Evolutionary conservation across 73 alveolate species (phyloP).

Genomic region (Durusdinium trenchii): DNA sequence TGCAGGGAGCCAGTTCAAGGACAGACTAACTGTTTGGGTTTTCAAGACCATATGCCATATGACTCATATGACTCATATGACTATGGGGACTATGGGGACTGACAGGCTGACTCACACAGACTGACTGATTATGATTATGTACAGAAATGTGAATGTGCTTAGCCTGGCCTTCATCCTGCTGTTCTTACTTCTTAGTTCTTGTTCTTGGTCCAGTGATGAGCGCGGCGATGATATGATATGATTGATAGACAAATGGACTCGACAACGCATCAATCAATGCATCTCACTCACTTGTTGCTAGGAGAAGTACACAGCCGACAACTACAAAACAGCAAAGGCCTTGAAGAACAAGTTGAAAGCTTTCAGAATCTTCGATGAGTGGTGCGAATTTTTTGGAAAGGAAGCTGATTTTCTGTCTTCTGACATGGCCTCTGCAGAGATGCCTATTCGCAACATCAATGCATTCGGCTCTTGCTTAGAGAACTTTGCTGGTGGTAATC

Average conservation of each 20-base stretch:
- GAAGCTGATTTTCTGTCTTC: slow-evolving; percentile 3
- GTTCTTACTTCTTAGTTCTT: too few species aligned
- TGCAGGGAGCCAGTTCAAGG: neutral
- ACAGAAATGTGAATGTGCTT: too few species aligned
- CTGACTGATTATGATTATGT: too few species aligned
- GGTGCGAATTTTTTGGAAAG: neutral
- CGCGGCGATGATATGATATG: too few species aligned
- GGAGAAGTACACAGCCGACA: slow-evolving; percentile 9
- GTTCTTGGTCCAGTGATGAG: too few species aligned
- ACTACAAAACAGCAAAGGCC: slow-evolving; percentile 1
- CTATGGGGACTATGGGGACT: too few species aligned
- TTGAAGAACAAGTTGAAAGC: slow-evolving; percentile 6
- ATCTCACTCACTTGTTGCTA: neutral
- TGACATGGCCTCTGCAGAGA: neutral
- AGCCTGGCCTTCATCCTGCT: too few species aligned
- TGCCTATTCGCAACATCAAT: neutral
- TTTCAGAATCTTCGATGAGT: neutral
- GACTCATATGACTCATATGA: too few species aligned
- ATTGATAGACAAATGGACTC: neutral
- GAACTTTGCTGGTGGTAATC: neutral
- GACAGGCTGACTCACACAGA: too few species aligned
- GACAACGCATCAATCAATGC: neutral
- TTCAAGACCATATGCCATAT: too few species aligned
- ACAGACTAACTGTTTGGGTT: too few species aligned
- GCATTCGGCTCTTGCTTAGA: neutral